Conservation (phyloP, 495 filamentous ascomycete genomes). For the Penicillium nucicola region DNA sequence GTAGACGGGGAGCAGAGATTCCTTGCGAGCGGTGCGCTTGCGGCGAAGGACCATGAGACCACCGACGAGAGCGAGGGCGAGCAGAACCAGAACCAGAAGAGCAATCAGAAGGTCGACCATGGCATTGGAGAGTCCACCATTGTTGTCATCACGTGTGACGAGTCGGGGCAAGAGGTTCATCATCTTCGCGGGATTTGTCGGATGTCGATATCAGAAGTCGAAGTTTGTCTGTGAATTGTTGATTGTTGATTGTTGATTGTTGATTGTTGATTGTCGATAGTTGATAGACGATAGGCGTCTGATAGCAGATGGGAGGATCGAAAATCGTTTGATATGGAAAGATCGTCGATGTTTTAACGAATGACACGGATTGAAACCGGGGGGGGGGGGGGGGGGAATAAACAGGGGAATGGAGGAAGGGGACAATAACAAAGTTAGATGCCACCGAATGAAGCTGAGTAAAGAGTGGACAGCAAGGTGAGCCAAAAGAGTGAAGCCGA, state of each 20-base stretch:
- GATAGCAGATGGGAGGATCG: too few relatives aligned
- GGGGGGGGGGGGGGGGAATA: slow-evolving; percentile 7
- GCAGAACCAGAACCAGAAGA: slow-evolving; percentile 71
- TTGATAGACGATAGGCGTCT: background rate
- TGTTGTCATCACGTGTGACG: slow-evolving; percentile 46
- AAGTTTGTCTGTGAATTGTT: background rate
- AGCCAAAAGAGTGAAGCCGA: slow-evolving; percentile 84
- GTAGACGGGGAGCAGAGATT: slow-evolving; percentile 57
- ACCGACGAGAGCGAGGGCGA: slow-evolving; percentile 63
- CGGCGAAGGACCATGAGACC: slow-evolving; percentile 69
- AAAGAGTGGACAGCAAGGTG: slow-evolving; percentile 55
- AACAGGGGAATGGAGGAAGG: slow-evolving; percentile 8
- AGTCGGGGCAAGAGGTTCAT: slow-evolving; percentile 51
- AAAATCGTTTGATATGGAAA: background rate
- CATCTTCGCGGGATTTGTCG: slow-evolving; percentile 25
- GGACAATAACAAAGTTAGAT: background rate
- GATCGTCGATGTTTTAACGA: slow-evolving; percentile 23
- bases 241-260: slow-evolving; percentile 10
- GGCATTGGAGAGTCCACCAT: slow-evolving; percentile 45
- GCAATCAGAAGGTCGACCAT: slow-evolving; percentile 74
- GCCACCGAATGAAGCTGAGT: slow-evolving; percentile 1
- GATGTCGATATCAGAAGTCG: background rate
- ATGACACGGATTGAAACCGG: slow-evolving; percentile 20
- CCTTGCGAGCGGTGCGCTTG: slow-evolving; percentile 48
- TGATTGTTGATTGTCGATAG: slow-evolving; percentile 7